Evolutionary conservation across 805 yeast genomes (phyloP).

Genomic region (Starmerella stigmatis): DNA sequence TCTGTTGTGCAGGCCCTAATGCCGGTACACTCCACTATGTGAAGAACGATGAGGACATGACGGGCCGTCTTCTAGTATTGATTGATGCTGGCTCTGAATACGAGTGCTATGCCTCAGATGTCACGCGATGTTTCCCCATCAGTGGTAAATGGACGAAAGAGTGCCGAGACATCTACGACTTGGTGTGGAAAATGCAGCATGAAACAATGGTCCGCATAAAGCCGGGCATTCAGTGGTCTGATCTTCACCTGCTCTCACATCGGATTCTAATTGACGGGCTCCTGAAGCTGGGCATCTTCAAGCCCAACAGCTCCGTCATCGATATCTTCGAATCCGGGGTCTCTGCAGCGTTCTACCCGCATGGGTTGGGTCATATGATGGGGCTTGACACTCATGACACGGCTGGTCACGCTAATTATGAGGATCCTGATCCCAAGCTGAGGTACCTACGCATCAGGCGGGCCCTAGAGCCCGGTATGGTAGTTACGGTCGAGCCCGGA

Average conservation of each 20-base stretch:
- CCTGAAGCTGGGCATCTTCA: conserved; percentile 65
- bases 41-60: conserved; percentile 59
- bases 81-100: conserved; percentile 98
- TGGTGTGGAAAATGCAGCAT: conserved; percentile 74
- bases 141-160: conserved; percentile 83
- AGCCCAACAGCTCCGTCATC: conserved; percentile 38
- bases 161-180: conserved; percentile 67
- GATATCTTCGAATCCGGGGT: conserved; percentile 63
- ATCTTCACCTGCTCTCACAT: conserved; percentile 71
- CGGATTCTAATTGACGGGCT: conserved; percentile 61
- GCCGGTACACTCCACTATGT: conserved; percentile 88
- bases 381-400: conserved; percentile 97
- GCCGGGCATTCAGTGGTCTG: conserved; percentile 83
- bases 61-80: conserved; percentile 53
- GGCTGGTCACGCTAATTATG: conserved; percentile 78
- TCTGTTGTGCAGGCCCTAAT: conserved; percentile 86
- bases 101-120: conserved; percentile 86
- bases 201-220: conserved; percentile 59
- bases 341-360: conserved; percentile 80
- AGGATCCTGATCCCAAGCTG: conserved; percentile 69
- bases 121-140: conserved; percentile 90
- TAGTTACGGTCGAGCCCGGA: conserved; percentile 92
- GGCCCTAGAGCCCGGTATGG: conserved; percentile 61
- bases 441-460: conserved; percentile 75
- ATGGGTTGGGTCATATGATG: conserved; percentile 85